Evolutionary conservation across 768 basidiomycete genomes (phyloP).

Genomic region (Tulasnella sp.): DNA sequence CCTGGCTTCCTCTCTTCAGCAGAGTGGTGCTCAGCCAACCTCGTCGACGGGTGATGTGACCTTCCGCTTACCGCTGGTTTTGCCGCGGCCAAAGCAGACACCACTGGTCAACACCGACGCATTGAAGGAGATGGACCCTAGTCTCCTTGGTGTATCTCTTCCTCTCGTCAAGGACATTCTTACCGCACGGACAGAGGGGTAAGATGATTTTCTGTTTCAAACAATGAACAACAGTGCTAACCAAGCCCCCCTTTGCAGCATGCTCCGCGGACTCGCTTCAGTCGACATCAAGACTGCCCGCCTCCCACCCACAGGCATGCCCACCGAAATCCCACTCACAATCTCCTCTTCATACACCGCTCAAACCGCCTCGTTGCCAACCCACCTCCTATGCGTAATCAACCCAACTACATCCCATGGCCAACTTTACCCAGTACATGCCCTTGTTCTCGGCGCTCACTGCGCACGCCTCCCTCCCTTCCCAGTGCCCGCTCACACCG

Average conservation of each 20-base stretch:
- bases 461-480: conserved; percentile 62
- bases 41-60: conserved; percentile 15
- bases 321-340: conserved; percentile 41
- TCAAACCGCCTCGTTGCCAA: conserved; percentile 34
- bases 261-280: conserved; percentile 19
- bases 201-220: conserved; percentile 30
- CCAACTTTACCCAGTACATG: conserved; percentile 61
- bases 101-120: conserved; percentile 41
- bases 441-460: conserved; percentile 62
- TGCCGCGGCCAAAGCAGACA: conserved; percentile 21
- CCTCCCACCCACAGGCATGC: conserved; percentile 37
- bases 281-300: conserved; percentile 39
- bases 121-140: conserved; percentile 52
- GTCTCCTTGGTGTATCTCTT: conserved; percentile 49
- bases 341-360: conserved; percentile 43
- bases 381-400: conserved; percentile 41
- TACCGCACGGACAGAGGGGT: conserved; percentile 46
- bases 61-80: conserved; percentile 7
- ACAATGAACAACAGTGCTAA: neutral
- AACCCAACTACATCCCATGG: conserved; percentile 30
- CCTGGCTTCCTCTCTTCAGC: neutral
- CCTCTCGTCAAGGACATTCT: conserved; percentile 60
- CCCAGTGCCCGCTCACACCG: conserved; percentile 50
- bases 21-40: neutral
- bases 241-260: conserved; percentile 29